Percentiles rank a stretch among this genome's conserved stretches.
Conservation (phyloP, 257 asterid species). For the Prunella vulgaris region DNA sequence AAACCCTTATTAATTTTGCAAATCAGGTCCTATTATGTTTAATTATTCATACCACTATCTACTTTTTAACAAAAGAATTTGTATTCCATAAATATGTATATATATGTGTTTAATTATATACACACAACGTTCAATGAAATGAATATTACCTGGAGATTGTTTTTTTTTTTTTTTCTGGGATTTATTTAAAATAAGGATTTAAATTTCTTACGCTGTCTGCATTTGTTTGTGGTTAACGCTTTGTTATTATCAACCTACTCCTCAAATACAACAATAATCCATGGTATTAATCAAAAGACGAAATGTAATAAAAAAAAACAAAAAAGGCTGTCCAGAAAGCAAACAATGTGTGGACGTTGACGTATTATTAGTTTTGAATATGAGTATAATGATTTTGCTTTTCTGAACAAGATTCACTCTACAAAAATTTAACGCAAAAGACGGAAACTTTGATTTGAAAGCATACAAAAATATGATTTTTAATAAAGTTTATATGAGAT, state of each 20-base stretch:
- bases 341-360: neutral
- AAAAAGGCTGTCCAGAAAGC: neutral
- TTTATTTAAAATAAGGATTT: no score
- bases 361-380: neutral
- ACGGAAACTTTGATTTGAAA: neutral
- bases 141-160: no score
- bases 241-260: neutral
- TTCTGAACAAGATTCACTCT: neutral
- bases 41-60: no score
- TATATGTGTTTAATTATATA: no score
- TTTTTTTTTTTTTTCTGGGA: neutral
- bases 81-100: no score
- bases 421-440: neutral
- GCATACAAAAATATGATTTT: neutral
- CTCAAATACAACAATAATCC: neutral
- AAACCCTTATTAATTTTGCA: no score
- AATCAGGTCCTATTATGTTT: no score
- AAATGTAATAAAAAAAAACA: neutral
- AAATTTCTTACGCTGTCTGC: neutral
- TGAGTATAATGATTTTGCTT: neutral
- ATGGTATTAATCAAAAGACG: neutral
- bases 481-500: neutral
- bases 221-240: neutral
- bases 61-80: no score
- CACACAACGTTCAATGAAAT: no score